Conservation (phyloP, 306 rosid genomes). For the Trichosanthes truncata region DNA sequence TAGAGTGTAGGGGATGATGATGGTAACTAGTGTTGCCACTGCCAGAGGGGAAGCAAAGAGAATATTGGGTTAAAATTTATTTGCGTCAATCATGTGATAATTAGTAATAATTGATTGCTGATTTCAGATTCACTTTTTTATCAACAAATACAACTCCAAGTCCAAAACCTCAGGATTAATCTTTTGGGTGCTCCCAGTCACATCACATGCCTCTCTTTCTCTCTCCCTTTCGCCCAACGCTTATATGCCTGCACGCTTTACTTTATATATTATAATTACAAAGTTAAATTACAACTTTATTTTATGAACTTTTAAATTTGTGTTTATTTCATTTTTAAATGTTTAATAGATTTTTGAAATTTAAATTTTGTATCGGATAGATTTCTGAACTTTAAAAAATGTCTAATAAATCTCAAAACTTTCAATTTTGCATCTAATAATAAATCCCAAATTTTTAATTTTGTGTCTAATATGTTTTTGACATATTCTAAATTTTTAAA, state of each 20-base stretch:
- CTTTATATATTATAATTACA: neutral
- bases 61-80: neutral
- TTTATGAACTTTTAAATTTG: too few species aligned
- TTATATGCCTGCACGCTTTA: neutral
- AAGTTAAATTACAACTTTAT: too few species aligned
- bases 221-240: neutral
- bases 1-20: neutral
- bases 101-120: neutral
- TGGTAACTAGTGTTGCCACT: neutral
- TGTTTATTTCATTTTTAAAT: too few species aligned
- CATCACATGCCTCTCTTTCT: constrained; percentile 3
- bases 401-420: too few species aligned
- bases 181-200: neutral
- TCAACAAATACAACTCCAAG: neutral
- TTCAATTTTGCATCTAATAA: too few species aligned
- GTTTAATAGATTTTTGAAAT: too few species aligned
- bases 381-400: too few species aligned
- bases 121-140: neutral
- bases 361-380: too few species aligned
- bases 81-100: constrained; percentile 3
- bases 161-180: neutral
- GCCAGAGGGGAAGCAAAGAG: neutral
- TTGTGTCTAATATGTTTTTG: too few species aligned
- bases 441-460: too few species aligned
- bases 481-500: too few species aligned